Conservation (phyloP, 1,139 yeast species). For the Candida sojae region DNA sequence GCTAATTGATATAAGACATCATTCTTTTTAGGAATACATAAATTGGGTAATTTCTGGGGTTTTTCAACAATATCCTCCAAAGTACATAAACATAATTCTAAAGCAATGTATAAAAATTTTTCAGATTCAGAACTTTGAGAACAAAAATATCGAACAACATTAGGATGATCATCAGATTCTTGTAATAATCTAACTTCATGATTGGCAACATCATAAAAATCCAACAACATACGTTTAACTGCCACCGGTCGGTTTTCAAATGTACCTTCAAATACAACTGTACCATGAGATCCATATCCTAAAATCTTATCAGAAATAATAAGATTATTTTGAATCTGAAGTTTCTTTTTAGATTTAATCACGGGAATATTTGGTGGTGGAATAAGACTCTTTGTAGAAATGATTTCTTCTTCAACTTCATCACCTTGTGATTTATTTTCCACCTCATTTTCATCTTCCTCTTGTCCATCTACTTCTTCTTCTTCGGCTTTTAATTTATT, state of each 20-base stretch:
- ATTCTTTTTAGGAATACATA: slow-evolving; percentile 25
- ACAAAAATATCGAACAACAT: slow-evolving; percentile 89
- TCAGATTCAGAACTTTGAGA: slow-evolving; percentile 76
- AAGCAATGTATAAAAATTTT: slow-evolving; percentile 85
- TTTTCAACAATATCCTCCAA: slow-evolving; percentile 80
- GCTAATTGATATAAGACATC: slow-evolving; percentile 76
- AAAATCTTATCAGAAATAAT: slow-evolving; percentile 70
- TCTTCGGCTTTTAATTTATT: slow-evolving; percentile 15
- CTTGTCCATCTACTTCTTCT: slow-evolving; percentile 13
- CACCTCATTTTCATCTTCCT: slow-evolving; percentile 10
- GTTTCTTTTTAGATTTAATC: slow-evolving; percentile 27
- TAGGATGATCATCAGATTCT: slow-evolving; percentile 96
- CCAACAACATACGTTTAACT: slow-evolving; percentile 88
- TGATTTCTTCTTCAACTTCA: slow-evolving; percentile 21
- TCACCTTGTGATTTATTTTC: slow-evolving; percentile 2
- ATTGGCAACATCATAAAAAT: slow-evolving; percentile 93
- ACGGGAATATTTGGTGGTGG: slow-evolving; percentile 20
- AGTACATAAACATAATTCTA: slow-evolving; percentile 88
- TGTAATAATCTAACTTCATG: slow-evolving; percentile 87
- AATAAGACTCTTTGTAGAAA: slow-evolving; percentile 31
- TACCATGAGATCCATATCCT: slow-evolving; percentile 97
- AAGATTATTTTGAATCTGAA: slow-evolving; percentile 55
- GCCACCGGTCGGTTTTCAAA: slow-evolving; percentile 96
- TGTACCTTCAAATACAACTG: slow-evolving; percentile 86
- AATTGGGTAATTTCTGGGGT: slow-evolving; percentile 37